Evolutionary conservation across 78 protist species (phyloP).

Genomic region (Dictyostelium intermedium): DNA sequence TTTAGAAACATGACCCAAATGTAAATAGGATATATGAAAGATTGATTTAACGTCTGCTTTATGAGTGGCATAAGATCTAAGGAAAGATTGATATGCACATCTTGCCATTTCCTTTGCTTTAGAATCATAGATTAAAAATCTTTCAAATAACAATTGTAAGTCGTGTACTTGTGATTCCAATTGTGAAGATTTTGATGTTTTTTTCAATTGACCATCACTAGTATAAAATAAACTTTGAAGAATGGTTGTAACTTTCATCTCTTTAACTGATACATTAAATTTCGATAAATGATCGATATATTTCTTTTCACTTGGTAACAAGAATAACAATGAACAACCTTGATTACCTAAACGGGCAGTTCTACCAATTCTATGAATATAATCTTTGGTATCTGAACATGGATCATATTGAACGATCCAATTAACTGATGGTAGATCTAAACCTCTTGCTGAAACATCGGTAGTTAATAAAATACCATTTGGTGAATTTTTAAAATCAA

Average conservation of each 20-base stretch:
- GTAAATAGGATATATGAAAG: slow-evolving; percentile 40
- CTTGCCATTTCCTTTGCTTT: slow-evolving; percentile 41
- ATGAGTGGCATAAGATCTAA: slow-evolving; percentile 94
- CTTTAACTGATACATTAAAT: slow-evolving; percentile 20
- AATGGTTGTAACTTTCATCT: slow-evolving; percentile 64
- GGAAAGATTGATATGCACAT: slow-evolving; percentile 85
- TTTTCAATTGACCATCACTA: slow-evolving; percentile 74
- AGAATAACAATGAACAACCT: slow-evolving; percentile 91
- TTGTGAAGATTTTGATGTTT: slow-evolving; percentile 86
- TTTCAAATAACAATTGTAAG: slow-evolving; percentile 35
- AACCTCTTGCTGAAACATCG: slow-evolving; percentile 96
- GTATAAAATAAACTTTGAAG: slow-evolving; percentile 56
- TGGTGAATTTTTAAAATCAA: slow-evolving; percentile 80
- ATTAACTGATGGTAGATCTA: slow-evolving; percentile 88
- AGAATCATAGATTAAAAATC: slow-evolving; percentile 46
- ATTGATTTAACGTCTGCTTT: slow-evolving; percentile 77
- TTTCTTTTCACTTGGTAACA: slow-evolving; percentile 81
- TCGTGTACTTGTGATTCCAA: slow-evolving; percentile 88
- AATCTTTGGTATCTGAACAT: slow-evolving; percentile 91
- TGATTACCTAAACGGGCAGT: slow-evolving; percentile 96
- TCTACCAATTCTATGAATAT: slow-evolving; percentile 99
- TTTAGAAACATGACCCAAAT: slow-evolving; percentile 86
- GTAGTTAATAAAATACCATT: slow-evolving; percentile 89
- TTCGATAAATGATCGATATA: slow-evolving; percentile 34
- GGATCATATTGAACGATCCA: slow-evolving; percentile 97